Evolutionary conservation across 2,329 filamentous ascomycete genomes (phyloP).

Genomic region (Cercospora citrullina): DNA sequence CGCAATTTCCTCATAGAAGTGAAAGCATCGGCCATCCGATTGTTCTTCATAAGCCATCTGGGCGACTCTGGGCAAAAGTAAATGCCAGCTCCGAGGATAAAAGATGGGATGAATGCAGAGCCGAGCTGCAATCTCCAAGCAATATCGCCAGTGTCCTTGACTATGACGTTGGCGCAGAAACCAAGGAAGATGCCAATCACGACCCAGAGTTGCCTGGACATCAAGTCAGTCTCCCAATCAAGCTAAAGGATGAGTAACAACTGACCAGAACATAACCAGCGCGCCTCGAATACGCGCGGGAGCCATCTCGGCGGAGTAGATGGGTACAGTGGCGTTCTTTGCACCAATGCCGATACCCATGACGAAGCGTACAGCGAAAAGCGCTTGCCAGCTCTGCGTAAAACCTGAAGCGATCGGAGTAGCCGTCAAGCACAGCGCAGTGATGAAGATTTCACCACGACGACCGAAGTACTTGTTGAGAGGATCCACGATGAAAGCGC

Average conservation of each 20-base stretch:
- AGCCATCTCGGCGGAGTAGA: constrained; percentile 49
- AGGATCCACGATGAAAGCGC: constrained; percentile 59
- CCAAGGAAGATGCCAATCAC: constrained; percentile 60
- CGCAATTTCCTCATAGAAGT: constrained; percentile 51
- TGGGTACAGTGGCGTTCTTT: constrained; percentile 49
- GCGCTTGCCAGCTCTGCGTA: constrained; percentile 60
- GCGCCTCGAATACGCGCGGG: constrained; percentile 57
- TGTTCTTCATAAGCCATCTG: constrained; percentile 53
- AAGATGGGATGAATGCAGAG: constrained; percentile 57
- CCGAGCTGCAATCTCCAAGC: constrained; percentile 69
- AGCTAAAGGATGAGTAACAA: not conserved
- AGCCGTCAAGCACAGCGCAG: constrained; percentile 54
- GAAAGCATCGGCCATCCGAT: constrained; percentile 50
- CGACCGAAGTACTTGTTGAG: constrained; percentile 41
- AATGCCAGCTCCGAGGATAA: constrained; percentile 39
- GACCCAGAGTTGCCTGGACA: constrained; percentile 75
- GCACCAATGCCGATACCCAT: constrained; percentile 61
- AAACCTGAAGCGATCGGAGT: constrained; percentile 68
- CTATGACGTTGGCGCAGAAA: constrained; percentile 63
- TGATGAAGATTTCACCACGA: constrained; percentile 44
- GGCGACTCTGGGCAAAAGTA: constrained; percentile 48
- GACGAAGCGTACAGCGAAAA: constrained; percentile 65
- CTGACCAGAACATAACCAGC: constrained; percentile 74
- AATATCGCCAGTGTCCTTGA: constrained; percentile 58
- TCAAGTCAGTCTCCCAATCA: constrained; percentile 38